These are phyloP conservation scores for Ascochyta clinopodiicola DNA, from an alignment of 2,329 filamentous ascomycete species.

Conservation along the genomic window DNA sequence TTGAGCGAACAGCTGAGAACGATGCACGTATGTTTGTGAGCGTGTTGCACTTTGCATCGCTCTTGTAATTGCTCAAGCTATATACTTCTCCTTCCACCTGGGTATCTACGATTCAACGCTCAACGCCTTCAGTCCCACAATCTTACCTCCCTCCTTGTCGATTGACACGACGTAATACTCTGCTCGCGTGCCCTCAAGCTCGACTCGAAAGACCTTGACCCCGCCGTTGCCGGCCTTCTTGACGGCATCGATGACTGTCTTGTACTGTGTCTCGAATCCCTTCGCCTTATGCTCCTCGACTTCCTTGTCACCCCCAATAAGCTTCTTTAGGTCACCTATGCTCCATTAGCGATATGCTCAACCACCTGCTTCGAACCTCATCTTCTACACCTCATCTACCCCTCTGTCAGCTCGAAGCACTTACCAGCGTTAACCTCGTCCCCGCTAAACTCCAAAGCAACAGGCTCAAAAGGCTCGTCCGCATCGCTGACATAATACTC, in stretches of 20 bases:
- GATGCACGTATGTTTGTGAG: too few relatives aligned
- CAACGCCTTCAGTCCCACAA: constrained; percentile 81
- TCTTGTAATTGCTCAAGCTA: background rate
- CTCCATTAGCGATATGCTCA: background rate
- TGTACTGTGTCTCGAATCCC: constrained; percentile 79
- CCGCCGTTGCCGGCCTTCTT: constrained; percentile 69
- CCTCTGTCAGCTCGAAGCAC: background rate
- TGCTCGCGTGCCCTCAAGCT: constrained; percentile 65
- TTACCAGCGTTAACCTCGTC: constrained; percentile 63
- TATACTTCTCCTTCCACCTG: background rate
- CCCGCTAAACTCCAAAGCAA: constrained; percentile 69
- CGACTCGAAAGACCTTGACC: constrained; percentile 76
- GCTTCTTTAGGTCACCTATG: constrained; percentile 72
- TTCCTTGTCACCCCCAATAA: constrained; percentile 66
- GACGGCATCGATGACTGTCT: constrained; percentile 71
- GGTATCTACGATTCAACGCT: constrained; percentile 66
- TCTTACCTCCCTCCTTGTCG: constrained; percentile 62
- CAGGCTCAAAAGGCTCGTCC: constrained; percentile 83
- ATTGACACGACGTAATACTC: constrained; percentile 83
- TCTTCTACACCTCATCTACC: background rate
- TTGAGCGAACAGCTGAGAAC: too few relatives aligned
- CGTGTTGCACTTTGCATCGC: too few relatives aligned
- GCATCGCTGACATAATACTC: constrained; percentile 80
- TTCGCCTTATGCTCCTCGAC: constrained; percentile 71
- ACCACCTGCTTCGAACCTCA: background rate